Base-by-base conservation (phyloP, 768 basidiomycete genomes). In the Leucocoprinus birnbaumii region DNA sequence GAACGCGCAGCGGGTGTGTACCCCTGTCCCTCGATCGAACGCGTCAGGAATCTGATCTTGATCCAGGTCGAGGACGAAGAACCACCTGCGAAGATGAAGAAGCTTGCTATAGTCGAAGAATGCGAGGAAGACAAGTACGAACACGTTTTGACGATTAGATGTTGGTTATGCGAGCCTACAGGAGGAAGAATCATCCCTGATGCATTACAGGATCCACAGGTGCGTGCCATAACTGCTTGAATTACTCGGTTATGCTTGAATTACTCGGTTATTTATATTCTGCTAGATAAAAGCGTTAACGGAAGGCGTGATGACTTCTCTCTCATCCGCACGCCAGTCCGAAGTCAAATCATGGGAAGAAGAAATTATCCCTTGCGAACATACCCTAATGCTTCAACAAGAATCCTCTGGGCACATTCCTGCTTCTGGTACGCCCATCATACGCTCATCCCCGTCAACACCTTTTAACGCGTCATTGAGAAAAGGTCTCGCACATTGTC, bases 341-440 rank as follows among this genome's bases (percentile, higher is more conserved):
- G 94, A 98, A 64, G 89, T 99, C 46, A 89, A 97, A 70, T 89
- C 97, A 5, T 99, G 97, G 97, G 94, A 98, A 67, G 95, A 98
- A 68, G 96, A 98, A 61, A 87, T 97, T 40, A 63, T 75, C 0
- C 71, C 92, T 6, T 99, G 97, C 76, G 87, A 92, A 64, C 97
- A 99, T 53, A 80, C 81, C 0, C 67, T 82, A 2, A 73, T 68
- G 10, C 66, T 82, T 8, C 66, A 78, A 52, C 74, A 81, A 65
- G 60, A 67, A 25, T 64, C 71, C 3, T 74, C 73, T 2, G 78
- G 74, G 10, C 69, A 69, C 10, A 86, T 86, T 19, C 68, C 73
- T 0, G 73, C 80, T 0, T 79, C 82, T 0, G 86, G 85, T 84
- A 31, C 26, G 24, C 25, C 4, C 18, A 19, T 18, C 38, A 10